Evolutionary conservation across 495 filamentous ascomycete species (phyloP).

Genomic region (Xylaria grammica): DNA sequence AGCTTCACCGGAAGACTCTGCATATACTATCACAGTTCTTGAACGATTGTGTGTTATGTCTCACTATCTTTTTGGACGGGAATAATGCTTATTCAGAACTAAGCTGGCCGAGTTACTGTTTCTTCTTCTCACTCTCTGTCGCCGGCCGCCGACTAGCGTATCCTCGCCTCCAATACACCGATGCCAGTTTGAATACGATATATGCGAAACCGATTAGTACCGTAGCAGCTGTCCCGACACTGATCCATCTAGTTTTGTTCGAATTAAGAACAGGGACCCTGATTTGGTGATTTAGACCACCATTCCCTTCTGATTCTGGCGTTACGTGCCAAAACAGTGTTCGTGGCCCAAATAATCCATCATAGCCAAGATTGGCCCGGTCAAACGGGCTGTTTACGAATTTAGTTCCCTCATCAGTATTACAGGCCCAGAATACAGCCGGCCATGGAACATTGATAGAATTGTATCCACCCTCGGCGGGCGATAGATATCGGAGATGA

Average conservation of each 20-base stretch:
- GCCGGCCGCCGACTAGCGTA: slow-evolving; percentile 25
- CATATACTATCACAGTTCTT: too few species aligned
- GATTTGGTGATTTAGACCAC: slow-evolving; percentile 61
- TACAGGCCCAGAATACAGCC: slow-evolving; percentile 92
- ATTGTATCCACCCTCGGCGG: slow-evolving; percentile 57
- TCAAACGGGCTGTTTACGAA: slow-evolving; percentile 88
- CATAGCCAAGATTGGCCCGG: slow-evolving; percentile 80
- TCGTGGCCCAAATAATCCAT: slow-evolving; percentile 76
- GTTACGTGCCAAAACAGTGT: slow-evolving; percentile 88
- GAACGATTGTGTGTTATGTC: too few species aligned
- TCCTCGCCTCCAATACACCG: slow-evolving; percentile 42
- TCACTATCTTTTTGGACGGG: neutral
- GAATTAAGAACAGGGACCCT: slow-evolving; percentile 78
- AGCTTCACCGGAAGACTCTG: neutral
- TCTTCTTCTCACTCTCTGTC: slow-evolving; percentile 34
- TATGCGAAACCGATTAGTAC: slow-evolving; percentile 77
- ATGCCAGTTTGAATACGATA: slow-evolving; percentile 69
- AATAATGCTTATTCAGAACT: too few species aligned
- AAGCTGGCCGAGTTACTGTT: slow-evolving; percentile 24
- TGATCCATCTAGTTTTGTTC: slow-evolving; percentile 62
- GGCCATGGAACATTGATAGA: slow-evolving; percentile 68
- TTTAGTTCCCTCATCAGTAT: slow-evolving; percentile 70
- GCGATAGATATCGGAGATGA: slow-evolving; percentile 83
- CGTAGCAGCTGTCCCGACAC: slow-evolving; percentile 70
- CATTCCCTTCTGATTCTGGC: slow-evolving; percentile 52